Evolutionary conservation across 352 stramenopile species (phyloP), one percentile per base, ranked within the genome.

Genomic region (Globisporangium apiculatum): DNA sequence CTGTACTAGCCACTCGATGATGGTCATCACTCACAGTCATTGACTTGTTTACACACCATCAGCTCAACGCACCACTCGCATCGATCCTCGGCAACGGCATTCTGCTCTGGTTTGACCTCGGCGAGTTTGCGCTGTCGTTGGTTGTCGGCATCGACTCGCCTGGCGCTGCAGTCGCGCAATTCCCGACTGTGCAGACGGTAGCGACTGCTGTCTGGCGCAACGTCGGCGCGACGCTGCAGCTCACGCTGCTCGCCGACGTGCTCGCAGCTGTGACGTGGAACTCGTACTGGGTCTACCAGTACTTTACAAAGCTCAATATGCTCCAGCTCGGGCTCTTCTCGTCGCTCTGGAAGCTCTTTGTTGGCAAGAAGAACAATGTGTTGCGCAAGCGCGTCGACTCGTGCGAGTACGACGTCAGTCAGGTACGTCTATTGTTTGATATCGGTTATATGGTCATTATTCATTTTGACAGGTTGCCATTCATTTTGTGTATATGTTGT

Each of bases 361-460:
- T 96, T 43, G 95, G 95, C 18, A 97, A 96, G 67, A 98, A 98
- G 65, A 84, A 87, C 24, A 98, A 98, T 54, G 70, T 97, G 10
- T 58, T 98, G 31, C 82, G 93, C 14, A 79, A 91, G 43, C 89
- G 95, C 51, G 94, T 97, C 6, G 95, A 98, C 65, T 92, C 92
- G 41, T 96, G 95, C 67, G 74, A 97, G 58, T 98, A 98, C 65
- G 95, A 98, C 73, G 81, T 95, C 11, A 91, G 84, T 53, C 85
- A 97, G 72, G 75, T 85, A 53, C 9, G 60, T 5, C 15, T 10
- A 7, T 48, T 53, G 36, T 35, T 12, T 45, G 43, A 15, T 46
- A 7, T 12, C 38, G 24, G 24, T 31, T 31, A 31, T 31, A 31
- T 31, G 24, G 24, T 3, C 1, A 31, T 3, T 1, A 31, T 31